Percentiles rank a stretch among this genome's conserved stretches.
Conservation (phyloP, 139 green algal genomes). For the Penium margaritaceum region DNA sequence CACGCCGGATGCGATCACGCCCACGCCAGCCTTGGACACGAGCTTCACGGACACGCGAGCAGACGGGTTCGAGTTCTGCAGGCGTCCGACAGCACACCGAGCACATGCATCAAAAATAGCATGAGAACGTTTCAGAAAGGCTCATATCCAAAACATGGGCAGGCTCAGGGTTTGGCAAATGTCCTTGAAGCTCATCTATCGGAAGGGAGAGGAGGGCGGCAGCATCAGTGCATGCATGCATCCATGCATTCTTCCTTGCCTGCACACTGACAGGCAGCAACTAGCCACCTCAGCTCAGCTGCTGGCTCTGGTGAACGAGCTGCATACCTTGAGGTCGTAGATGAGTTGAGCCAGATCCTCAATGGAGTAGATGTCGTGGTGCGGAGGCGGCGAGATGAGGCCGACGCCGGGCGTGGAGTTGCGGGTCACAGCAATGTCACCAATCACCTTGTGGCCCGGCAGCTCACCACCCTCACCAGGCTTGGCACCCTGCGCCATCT, state of each 20-base stretch:
- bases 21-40: constrained; percentile 83
- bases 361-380: constrained; percentile 57
- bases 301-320: too few relatives aligned
- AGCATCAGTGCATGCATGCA: too few relatives aligned
- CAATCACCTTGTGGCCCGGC: constrained; percentile 74
- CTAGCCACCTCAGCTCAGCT: too few relatives aligned
- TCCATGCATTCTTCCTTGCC: too few relatives aligned
- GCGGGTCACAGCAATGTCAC: constrained; percentile 73
- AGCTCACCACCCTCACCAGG: constrained; percentile 87
- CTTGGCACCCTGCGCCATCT: constrained; percentile 75
- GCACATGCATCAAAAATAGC: too few relatives aligned
- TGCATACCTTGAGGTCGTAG: constrained; percentile 53
- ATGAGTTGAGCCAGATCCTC: constrained; percentile 55
- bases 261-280: too few relatives aligned
- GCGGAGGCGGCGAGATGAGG: constrained; percentile 58
- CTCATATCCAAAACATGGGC: too few relatives aligned
- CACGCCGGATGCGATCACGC: constrained; percentile 72
- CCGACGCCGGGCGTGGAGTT: constrained; percentile 77
- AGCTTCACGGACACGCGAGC: constrained; percentile 76
- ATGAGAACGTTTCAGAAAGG: too few relatives aligned
- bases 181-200: too few relatives aligned
- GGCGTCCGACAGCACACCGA: too few relatives aligned
- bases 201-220: too few relatives aligned
- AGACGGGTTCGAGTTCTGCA: constrained; percentile 63
- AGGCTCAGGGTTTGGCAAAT: too few relatives aligned